phyloP scores from a whole-genome alignment of 2,329 filamentous ascomycete genomes.

The Niveomyces coronatus region DNA sequence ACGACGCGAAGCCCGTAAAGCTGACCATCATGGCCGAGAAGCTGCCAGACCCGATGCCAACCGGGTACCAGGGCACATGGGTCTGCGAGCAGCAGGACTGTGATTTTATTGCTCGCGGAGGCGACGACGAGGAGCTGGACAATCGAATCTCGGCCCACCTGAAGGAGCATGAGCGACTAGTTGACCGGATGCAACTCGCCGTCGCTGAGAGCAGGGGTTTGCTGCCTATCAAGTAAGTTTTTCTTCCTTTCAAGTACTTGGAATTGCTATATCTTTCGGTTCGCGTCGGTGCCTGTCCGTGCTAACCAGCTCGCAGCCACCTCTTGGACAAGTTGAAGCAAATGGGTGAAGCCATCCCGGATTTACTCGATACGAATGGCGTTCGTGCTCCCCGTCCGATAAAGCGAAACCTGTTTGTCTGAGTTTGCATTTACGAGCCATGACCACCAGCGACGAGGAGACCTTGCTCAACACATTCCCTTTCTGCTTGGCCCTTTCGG shows the following conservation, averaged over 20 bases:
- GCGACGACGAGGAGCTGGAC: slow-evolving; percentile 44
- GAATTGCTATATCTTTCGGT: too few species aligned
- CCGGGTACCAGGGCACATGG: slow-evolving; percentile 55
- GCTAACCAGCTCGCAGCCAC: neutral
- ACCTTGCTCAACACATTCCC: too few species aligned
- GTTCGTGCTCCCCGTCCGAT: slow-evolving; percentile 2
- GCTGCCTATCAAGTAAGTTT: slow-evolving; percentile 45
- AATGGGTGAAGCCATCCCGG: neutral
- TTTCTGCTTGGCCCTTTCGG: too few species aligned
- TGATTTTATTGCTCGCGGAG: slow-evolving; percentile 50
- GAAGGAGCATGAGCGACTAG: slow-evolving; percentile 45
- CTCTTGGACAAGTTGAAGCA: slow-evolving; percentile 9
- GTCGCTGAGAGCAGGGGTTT: slow-evolving; percentile 47
- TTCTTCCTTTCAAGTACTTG: neutral
- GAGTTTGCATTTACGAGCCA: too few species aligned
- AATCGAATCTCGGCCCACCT: slow-evolving; percentile 51
- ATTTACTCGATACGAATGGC: neutral
- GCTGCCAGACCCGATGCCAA: slow-evolving; percentile 36
- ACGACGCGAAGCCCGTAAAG: slow-evolving; percentile 23
- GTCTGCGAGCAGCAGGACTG: slow-evolving; percentile 55
- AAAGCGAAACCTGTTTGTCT: slow-evolving; percentile 5
- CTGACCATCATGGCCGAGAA: slow-evolving; percentile 40
- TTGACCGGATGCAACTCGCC: slow-evolving; percentile 39
- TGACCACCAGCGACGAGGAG: too few species aligned
- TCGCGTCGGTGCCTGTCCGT: too few species aligned